Evolutionary conservation across 177 flowering plant genomes (phyloP).

Genomic region (Vitis hybrid): DNA sequence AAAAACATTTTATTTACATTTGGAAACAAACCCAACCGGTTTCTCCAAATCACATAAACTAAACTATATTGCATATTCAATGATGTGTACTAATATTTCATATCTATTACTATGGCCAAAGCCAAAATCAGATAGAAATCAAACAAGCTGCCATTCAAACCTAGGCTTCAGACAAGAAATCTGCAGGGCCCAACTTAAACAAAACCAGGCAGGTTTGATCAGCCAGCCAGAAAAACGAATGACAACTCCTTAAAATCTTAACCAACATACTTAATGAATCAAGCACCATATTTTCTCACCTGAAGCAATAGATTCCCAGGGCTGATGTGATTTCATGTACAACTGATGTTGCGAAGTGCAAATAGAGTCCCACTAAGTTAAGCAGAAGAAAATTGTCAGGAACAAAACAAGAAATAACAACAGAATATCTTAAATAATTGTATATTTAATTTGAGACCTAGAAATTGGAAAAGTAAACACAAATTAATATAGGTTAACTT

Average conservation of each 20-base stretch:
- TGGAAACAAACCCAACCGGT: no score
- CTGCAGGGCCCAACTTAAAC: neutral
- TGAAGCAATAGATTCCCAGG: constrained; percentile 91
- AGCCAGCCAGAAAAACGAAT: no score
- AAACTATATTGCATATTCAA: no score
- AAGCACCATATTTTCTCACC: constrained; percentile 43
- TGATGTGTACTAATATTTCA: no score
- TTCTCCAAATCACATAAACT: no score
- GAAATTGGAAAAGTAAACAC: neutral
- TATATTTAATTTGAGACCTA: neutral
- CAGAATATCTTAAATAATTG: neutral
- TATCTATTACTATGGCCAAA: neutral
- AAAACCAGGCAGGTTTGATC: neutral
- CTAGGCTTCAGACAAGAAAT: neutral
- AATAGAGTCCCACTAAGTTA: constrained; percentile 58
- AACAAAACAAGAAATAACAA: neutral
- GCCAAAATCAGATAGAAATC: neutral
- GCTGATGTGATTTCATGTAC: constrained; percentile 89
- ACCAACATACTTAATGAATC: neutral
- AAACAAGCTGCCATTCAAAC: neutral
- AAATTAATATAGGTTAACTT: no score
- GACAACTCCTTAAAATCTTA: neutral
- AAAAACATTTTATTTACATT: no score
- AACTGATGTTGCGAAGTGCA: constrained; percentile 90
- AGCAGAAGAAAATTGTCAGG: constrained; percentile 18